phyloP scores from a whole-genome alignment of 2,329 filamentous ascomycete species.

The Neophaeococcomyces mojaviensis region DNA sequence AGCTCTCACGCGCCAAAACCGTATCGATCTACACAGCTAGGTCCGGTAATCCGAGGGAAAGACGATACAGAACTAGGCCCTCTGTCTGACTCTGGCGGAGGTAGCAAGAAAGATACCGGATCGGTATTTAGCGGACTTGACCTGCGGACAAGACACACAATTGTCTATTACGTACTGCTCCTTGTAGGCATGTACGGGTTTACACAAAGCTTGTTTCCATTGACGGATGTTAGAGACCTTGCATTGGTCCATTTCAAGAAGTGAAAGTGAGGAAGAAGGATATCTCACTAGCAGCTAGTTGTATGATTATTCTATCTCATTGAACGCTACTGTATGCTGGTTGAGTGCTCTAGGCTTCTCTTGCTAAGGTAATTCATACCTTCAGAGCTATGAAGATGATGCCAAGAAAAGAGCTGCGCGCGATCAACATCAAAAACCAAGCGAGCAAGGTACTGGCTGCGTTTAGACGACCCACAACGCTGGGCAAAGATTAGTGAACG shows the following conservation, averaged over 20 bases:
- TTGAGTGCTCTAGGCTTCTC: too few relatives aligned
- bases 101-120: constrained; percentile 25
- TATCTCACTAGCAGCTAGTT: too few relatives aligned
- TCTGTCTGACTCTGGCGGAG: constrained; percentile 31
- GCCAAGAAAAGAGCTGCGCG: too few relatives aligned
- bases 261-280: background rate
- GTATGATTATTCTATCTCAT: too few relatives aligned
- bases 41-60: constrained; percentile 7
- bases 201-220: constrained; percentile 60
- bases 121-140: constrained; percentile 23
- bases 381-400: too few relatives aligned
- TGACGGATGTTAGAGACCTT: constrained; percentile 44
- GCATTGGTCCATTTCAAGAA: background rate
- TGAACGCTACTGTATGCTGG: too few relatives aligned
- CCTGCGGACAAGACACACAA: constrained; percentile 53
- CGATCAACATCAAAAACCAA: too few relatives aligned
- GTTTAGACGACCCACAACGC: too few relatives aligned
- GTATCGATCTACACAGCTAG: background rate
- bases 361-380: too few relatives aligned
- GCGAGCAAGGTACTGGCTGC: too few relatives aligned
- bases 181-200: constrained; percentile 65
- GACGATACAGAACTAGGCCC: constrained; percentile 24
- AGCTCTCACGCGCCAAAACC: constrained; percentile 12
- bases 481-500: too few relatives aligned
- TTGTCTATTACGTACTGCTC: constrained; percentile 71